Evolutionary conservation across 305 asterid species (phyloP).

Genomic region (Caryopteris hybrid): DNA sequence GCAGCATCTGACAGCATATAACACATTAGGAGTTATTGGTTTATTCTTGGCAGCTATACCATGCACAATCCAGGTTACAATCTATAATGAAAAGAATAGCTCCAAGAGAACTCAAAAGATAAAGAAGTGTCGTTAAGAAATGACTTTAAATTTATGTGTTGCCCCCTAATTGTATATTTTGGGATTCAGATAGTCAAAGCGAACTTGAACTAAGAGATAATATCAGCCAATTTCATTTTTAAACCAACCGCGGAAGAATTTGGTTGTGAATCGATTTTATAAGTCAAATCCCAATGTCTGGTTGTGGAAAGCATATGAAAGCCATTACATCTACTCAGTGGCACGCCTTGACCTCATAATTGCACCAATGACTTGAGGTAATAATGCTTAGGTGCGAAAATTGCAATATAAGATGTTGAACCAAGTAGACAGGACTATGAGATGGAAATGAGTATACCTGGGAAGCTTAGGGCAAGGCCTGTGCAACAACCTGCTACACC

Average conservation of each 20-base stretch:
- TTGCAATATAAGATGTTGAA: not conserved
- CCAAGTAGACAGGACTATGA: not conserved
- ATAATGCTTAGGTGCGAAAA: not conserved
- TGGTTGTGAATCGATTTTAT: not conserved
- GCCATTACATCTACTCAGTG: not conserved
- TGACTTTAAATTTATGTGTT: not conserved
- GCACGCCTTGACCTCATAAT: not conserved
- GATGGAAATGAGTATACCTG: conserved; percentile 41
- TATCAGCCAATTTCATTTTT: not conserved
- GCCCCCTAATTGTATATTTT: not conserved
- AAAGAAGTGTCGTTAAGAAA: not conserved
- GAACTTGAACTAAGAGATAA: not conserved
- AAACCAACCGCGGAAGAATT: not conserved
- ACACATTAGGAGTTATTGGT: not conserved
- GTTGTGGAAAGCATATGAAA: not conserved
- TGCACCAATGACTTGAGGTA: not conserved
- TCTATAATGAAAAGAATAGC: not conserved
- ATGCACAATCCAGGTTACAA: not conserved
- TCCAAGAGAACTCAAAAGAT: not conserved
- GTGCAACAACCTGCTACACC: conserved; percentile 98
- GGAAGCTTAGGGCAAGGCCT: conserved; percentile 87
- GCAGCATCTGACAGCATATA: not conserved
- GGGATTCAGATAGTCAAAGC: not conserved
- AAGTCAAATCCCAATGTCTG: not conserved
- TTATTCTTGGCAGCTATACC: not conserved